Evolutionary conservation across 345 rosid species (phyloP).

Genomic region (Lagerstroemia speciosa): DNA sequence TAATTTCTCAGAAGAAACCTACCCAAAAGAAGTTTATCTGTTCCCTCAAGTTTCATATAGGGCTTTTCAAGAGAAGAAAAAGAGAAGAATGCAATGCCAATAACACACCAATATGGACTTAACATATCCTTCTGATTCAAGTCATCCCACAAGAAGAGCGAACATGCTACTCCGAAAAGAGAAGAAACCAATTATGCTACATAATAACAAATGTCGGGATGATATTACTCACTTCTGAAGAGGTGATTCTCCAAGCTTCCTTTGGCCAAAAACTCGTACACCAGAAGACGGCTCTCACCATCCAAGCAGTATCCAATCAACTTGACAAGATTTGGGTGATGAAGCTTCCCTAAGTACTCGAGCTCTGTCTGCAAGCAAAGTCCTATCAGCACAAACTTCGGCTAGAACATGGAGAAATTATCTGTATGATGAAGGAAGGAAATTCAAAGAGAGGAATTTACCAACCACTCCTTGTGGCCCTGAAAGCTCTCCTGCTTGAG

Average conservation of each 20-base stretch:
- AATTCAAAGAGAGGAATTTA: slow-evolving; percentile 14
- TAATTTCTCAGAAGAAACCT: neutral
- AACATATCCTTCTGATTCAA: neutral
- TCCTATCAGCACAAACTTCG: slow-evolving; percentile 14
- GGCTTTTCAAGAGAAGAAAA: neutral
- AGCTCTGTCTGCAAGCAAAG: slow-evolving; percentile 74
- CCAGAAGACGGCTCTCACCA: slow-evolving; percentile 72
- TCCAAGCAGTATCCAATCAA: slow-evolving; percentile 77
- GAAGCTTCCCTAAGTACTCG: slow-evolving; percentile 85
- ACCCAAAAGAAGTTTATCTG: neutral
- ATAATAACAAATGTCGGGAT: neutral
- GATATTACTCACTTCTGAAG: slow-evolving; percentile 40
- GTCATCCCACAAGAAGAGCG: no score
- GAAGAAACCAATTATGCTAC: neutral
- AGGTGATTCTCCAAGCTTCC: slow-evolving; percentile 84
- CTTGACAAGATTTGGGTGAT: slow-evolving; percentile 79
- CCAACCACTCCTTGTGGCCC: slow-evolving; percentile 99
- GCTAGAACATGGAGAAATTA: neutral
- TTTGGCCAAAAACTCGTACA: slow-evolving; percentile 87
- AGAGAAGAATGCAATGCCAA: neutral
- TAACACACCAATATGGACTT: neutral
- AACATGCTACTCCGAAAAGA: neutral
- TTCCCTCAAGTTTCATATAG: neutral
- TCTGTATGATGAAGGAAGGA: neutral
- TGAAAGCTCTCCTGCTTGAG: slow-evolving; percentile 90